Percentiles rank a stretch among this genome's conserved stretches.
These are phyloP conservation scores for Barbatosphaeria neglecta DNA, from an alignment of 495 filamentous ascomycete genomes.

Conservation along the genomic window DNA sequence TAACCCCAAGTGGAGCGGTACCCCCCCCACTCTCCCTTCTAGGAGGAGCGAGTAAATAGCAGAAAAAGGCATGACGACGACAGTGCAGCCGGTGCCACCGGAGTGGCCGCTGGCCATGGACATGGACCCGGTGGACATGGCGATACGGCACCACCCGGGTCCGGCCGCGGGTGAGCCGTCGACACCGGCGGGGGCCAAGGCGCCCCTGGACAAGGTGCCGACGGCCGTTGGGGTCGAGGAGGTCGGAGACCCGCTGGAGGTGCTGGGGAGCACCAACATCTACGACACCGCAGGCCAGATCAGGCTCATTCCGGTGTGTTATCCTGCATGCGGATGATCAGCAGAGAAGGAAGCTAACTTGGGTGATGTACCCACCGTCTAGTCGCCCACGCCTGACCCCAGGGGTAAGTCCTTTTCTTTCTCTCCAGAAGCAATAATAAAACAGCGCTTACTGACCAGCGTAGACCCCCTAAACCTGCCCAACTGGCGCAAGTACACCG, in stretches of 20 bases:
- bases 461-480: slow-evolving; percentile 3
- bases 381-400: background rate
- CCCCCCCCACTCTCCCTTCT: background rate
- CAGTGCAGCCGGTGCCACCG: background rate
- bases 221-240: background rate
- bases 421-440: background rate
- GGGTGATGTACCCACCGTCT: background rate
- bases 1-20: too few species aligned
- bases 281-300: slow-evolving; percentile 1
- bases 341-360: background rate
- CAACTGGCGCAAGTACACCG: slow-evolving; percentile 3
- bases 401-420: background rate
- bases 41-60: background rate
- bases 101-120: background rate
- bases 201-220: background rate
- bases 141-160: background rate
- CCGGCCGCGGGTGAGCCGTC: background rate
- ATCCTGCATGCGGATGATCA: background rate
- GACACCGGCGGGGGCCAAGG: background rate
- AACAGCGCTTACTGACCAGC: background rate
- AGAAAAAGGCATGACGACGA: background rate
- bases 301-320: background rate
- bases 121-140: background rate
- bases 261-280: slow-evolving; percentile 1
- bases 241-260: background rate